phyloP scores from a whole-genome alignment of 2,329 filamentous ascomycete species.

The Arthrobotrys conoides region DNA sequence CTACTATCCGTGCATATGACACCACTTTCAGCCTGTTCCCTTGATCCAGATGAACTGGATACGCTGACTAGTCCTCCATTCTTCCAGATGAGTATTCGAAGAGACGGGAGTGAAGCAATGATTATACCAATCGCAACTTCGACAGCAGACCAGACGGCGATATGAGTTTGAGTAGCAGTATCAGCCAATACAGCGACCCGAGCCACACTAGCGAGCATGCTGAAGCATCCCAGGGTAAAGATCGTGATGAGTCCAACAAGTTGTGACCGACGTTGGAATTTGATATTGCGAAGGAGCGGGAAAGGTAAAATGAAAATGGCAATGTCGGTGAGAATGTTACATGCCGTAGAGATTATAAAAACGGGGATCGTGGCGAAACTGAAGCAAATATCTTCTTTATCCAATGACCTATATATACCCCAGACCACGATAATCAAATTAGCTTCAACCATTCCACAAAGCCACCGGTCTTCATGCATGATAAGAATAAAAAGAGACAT shows the following conservation, averaged over 20 bases:
- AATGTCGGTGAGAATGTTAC: constrained; percentile 55
- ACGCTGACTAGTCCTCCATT: constrained; percentile 32
- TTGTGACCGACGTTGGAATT: constrained; percentile 54
- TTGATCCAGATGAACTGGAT: constrained; percentile 26
- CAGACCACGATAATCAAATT: neutral
- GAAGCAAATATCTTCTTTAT: constrained; percentile 40
- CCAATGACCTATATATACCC: constrained; percentile 48
- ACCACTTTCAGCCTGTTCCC: constrained; percentile 35
- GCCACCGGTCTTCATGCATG: too few relatives aligned
- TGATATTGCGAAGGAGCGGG: constrained; percentile 55
- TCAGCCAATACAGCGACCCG: constrained; percentile 50
- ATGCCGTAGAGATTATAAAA: constrained; percentile 56
- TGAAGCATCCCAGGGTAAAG: constrained; percentile 45
- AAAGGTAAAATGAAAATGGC: constrained; percentile 56
- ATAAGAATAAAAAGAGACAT: neutral
- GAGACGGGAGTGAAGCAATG: constrained; percentile 46
- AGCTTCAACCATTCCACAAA: neutral
- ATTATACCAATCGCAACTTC: constrained; percentile 51
- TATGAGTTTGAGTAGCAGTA: constrained; percentile 43
- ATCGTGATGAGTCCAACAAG: constrained; percentile 35
- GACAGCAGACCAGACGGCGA: constrained; percentile 56
- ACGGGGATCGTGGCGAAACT: constrained; percentile 54
- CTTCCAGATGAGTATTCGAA: constrained; percentile 46
- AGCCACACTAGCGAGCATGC: constrained; percentile 55
- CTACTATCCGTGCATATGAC: constrained; percentile 44